phyloP scores from a whole-genome alignment of 176 grass and related monocot species.

The Aechmea fasciata region DNA sequence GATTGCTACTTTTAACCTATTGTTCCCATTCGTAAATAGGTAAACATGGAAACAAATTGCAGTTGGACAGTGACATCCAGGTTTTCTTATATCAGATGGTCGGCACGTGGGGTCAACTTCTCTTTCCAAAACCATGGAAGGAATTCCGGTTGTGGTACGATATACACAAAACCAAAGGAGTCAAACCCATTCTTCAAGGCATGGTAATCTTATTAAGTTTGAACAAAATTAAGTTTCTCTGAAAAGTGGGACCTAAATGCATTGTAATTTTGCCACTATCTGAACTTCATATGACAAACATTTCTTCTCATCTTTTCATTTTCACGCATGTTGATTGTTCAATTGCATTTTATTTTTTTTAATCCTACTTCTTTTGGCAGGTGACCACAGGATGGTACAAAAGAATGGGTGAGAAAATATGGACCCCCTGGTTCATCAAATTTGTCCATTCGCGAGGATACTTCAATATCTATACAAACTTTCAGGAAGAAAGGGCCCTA shows the following conservation, averaged over 20 bases:
- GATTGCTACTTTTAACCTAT: conserved; percentile 20
- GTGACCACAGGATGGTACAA: conserved; percentile 96
- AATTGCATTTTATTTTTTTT: background rate
- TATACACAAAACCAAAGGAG: conserved; percentile 68
- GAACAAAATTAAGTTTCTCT: background rate
- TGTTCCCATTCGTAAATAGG: conserved; percentile 41
- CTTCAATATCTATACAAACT: conserved; percentile 95
- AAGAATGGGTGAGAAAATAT: conserved; percentile 95
- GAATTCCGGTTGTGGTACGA: conserved; percentile 94
- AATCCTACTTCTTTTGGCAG: conserved; percentile 36
- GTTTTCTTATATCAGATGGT: conserved; percentile 98
- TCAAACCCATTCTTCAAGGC: conserved; percentile 90
- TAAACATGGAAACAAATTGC: conserved; percentile 91
- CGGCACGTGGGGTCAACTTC: conserved; percentile 97
- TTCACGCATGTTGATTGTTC: conserved; percentile 8
- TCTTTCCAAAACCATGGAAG: conserved; percentile 99
- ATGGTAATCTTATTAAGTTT: conserved; percentile 58
- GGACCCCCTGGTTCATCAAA: conserved; percentile 99
- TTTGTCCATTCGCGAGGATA: conserved; percentile 81
- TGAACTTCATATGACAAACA: too few relatives aligned
- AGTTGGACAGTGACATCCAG: conserved; percentile 51
- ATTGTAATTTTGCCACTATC: too few relatives aligned
- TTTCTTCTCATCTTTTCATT: background rate
- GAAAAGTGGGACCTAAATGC: too few relatives aligned
- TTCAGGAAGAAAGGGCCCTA: conserved; percentile 71